These are phyloP conservation scores for Fusarium succisae DNA, from an alignment of 2,329 filamentous ascomycete species.

Conservation along the genomic window DNA sequence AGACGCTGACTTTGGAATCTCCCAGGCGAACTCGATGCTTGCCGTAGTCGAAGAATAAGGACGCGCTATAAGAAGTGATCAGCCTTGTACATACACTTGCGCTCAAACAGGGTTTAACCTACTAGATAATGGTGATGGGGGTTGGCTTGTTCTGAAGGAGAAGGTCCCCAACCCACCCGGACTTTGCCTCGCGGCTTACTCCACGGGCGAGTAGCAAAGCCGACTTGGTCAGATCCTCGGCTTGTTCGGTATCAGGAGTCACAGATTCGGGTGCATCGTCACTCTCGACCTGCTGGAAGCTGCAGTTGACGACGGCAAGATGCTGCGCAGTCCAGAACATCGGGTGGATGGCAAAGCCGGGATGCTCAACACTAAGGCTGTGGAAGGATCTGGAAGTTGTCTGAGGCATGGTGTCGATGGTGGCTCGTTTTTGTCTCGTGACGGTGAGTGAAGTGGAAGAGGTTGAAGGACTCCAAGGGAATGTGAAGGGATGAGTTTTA, in stretches of 20 bases:
- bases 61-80: neutral
- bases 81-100: neutral
- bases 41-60: neutral
- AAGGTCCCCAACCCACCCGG: fast-evolving
- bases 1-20: fast-evolving
- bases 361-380: neutral
- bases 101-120: neutral
- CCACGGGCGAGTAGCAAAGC: neutral
- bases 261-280: neutral
- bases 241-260: neutral
- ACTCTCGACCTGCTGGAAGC: neutral
- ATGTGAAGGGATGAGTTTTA: neutral
- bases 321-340: neutral
- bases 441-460: neutral
- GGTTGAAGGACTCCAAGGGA: no score
- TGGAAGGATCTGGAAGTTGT: neutral
- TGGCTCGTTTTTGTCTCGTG: neutral
- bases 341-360: neutral
- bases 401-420: neutral
- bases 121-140: neutral
- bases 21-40: neutral
- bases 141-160: neutral
- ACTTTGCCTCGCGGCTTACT: neutral
- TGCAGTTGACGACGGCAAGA: neutral
- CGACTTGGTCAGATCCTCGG: fast-evolving